Base-by-base conservation (phyloP, 1,139 yeast species). In the Yamadazyma dendronema region DNA sequence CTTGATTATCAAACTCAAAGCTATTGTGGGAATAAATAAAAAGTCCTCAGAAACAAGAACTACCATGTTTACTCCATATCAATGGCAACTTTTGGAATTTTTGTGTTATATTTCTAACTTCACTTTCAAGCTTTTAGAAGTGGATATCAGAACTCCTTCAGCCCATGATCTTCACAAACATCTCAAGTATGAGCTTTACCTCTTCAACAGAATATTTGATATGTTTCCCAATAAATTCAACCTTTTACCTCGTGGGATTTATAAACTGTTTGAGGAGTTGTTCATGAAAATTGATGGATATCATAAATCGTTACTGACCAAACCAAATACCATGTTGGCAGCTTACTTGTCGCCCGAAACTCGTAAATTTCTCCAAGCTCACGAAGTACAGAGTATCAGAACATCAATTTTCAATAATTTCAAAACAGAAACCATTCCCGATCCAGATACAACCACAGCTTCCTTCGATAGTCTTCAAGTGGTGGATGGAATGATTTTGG, bases 291-390 rank as follows among this genome's bases (percentile, higher is more conserved):
- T 46, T 2, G 38, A 46, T 11, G 14, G 15, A 14, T 47, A 46
- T 26, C 50, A 47, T 27, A 33, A 28, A 19, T 31, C 33, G 3
- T 28, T 47, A n/a, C 25, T 40, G 3, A 31, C 38, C 2, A 56
- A 53, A 31, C 42, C 53, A 6, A 53, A 50, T 30, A 37, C 59
- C 17, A 28, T 46, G 1, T 21, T 56, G 4, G 43, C 62, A 4
- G 46, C 56, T 16, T 60, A 59, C 41, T 44, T 60, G 28, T 60
- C 57, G 38, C 62, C 65, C 9, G 47, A 58, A 7, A 53, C 62
- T 6, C 52, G 56, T 34, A 48, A 59, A 34, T 57, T 47, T 33
- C 44, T 59, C 28, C 51, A 48, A 33, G 55, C 52, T 9, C 37
- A 39, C 8, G 55, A 56, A 24, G 47, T 59, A 11, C 47, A 42